Conservation (phyloP, 441 rosid species). For the Breynia disticha region DNA sequence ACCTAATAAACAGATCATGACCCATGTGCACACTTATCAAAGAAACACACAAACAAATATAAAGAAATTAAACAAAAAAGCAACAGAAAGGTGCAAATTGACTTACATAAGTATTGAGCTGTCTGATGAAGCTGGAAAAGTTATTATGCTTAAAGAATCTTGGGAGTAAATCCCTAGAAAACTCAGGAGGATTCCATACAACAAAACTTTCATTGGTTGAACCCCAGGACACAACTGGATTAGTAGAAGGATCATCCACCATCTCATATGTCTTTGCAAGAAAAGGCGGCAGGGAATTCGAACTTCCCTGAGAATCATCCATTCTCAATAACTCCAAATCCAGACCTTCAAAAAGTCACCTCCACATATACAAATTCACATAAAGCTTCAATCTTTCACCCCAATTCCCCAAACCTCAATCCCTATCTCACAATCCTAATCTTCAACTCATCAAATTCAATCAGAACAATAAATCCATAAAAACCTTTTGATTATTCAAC, state of each 20-base stretch:
- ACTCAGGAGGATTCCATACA: slow-evolving; percentile 71
- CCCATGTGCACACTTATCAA: background rate
- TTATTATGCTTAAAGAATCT: slow-evolving; percentile 84
- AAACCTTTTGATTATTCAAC: background rate
- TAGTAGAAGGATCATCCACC: slow-evolving; percentile 76
- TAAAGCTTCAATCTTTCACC: background rate
- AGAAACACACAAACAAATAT: background rate
- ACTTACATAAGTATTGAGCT: slow-evolving; percentile 95
- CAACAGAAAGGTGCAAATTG: slow-evolving; percentile 5
- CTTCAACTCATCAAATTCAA: no score
- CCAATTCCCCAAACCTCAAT: no score
- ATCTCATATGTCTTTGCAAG: slow-evolving; percentile 78
- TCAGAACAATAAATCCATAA: no score
- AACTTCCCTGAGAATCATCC: slow-evolving; percentile 67
- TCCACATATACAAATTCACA: slow-evolving; percentile 4
- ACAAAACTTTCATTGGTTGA: slow-evolving; percentile 55
- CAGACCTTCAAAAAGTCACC: slow-evolving; percentile 13
- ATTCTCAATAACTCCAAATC: slow-evolving; percentile 21
- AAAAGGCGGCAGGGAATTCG: slow-evolving; percentile 82
- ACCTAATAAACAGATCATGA: background rate
- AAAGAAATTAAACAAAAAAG: background rate
- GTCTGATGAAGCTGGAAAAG: slow-evolving; percentile 93
- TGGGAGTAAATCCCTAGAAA: slow-evolving; percentile 69
- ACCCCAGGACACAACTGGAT: slow-evolving; percentile 80
- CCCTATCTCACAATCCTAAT: no score